phyloP scores from a whole-genome alignment of 768 basidiomycete species.

The Chalciporus piperatus region DNA sequence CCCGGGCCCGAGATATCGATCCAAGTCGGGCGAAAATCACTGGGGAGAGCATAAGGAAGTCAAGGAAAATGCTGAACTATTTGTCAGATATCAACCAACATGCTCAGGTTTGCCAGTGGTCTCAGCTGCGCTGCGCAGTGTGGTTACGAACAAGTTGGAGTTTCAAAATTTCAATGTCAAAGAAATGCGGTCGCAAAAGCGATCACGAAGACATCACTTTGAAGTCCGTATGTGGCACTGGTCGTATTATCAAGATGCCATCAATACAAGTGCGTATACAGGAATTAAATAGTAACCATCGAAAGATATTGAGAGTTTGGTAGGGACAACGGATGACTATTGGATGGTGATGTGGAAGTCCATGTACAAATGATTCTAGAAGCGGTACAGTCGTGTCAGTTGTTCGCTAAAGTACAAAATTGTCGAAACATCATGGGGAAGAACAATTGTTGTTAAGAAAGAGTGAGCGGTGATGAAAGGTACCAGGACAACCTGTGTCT shows the following conservation, averaged over 20 bases:
- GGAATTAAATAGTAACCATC: background rate
- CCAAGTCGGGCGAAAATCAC: background rate
- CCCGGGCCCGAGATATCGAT: background rate
- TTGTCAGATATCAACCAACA: background rate
- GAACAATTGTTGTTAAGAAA: background rate
- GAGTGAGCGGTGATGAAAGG: background rate
- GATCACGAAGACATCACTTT: too few species aligned
- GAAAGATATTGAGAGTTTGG: background rate
- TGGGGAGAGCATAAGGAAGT: background rate
- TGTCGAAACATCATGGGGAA: background rate
- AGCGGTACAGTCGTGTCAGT: background rate
- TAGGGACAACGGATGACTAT: background rate
- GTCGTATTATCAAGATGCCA: too few species aligned
- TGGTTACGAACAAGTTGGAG: background rate
- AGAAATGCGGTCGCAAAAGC: too few species aligned
- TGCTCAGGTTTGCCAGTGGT: background rate
- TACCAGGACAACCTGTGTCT: background rate
- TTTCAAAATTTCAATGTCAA: too few species aligned
- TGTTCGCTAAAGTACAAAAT: background rate
- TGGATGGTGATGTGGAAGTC: background rate
- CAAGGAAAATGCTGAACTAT: background rate
- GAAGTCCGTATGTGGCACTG: too few species aligned
- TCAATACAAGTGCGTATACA: background rate
- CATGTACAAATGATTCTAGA: background rate
- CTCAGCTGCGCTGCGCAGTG: too few species aligned